phyloP scores from a whole-genome alignment of 768 basidiomycete genomes.

The Hemileccinum impolitum region DNA sequence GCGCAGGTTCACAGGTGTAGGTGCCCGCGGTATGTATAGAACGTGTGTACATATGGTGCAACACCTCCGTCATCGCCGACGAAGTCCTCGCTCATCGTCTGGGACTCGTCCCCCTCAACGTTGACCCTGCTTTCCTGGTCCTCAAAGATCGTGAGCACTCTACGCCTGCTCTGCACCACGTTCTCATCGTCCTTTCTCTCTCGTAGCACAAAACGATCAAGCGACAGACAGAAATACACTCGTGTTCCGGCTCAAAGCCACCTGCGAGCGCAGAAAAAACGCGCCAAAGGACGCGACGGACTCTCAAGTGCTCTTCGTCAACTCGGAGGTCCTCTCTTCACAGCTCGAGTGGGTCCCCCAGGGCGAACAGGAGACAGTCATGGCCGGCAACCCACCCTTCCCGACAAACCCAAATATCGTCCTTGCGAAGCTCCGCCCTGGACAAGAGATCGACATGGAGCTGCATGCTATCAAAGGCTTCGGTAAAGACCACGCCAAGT shows the following conservation, averaged over 20 bases:
- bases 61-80: slow-evolving; percentile 90
- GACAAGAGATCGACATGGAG: slow-evolving; percentile 82
- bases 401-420: slow-evolving; percentile 83
- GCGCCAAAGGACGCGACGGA: slow-evolving; percentile 51
- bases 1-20: slow-evolving; percentile 36
- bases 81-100: slow-evolving; percentile 92
- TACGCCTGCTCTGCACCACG: neutral
- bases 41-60: slow-evolving; percentile 89
- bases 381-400: slow-evolving; percentile 50
- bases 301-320: slow-evolving; percentile 63
- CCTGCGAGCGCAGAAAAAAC: slow-evolving; percentile 60
- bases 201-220: slow-evolving; percentile 43
- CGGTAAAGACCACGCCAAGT: slow-evolving; percentile 96
- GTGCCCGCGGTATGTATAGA: slow-evolving; percentile 92
- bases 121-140: slow-evolving; percentile 76
- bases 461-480: slow-evolving; percentile 90
- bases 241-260: slow-evolving; percentile 73
- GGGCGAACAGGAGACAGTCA: slow-evolving; percentile 71
- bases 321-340: slow-evolving; percentile 64
- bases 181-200: neutral
- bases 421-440: slow-evolving; percentile 87
- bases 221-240: slow-evolving; percentile 90
- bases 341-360: slow-evolving; percentile 76
- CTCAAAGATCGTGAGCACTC: slow-evolving; percentile 41
- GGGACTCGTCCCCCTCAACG: slow-evolving; percentile 84